A percentile compares a stretch with the other conserved stretches of the same genome.
phyloP scores from a whole-genome alignment of 2,329 filamentous ascomycete genomes.

The Alternaria triticina region DNA sequence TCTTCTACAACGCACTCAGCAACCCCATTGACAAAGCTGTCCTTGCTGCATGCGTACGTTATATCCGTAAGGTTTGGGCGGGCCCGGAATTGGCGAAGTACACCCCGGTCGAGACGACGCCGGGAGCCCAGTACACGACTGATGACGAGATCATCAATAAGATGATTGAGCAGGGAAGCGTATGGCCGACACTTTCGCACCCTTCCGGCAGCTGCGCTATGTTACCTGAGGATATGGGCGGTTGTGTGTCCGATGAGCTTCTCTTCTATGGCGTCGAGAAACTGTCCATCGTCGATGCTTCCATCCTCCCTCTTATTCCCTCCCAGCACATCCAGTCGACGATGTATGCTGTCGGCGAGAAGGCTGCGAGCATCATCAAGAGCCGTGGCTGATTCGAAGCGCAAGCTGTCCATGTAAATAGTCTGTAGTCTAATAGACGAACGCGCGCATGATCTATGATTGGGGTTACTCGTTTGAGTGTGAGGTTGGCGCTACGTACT shows the following conservation, averaged over 20 bases:
- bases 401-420: neutral
- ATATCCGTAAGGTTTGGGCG: constrained; percentile 42
- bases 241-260: constrained; percentile 35
- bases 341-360: constrained; percentile 44
- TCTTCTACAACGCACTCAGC: constrained; percentile 37
- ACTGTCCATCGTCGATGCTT: constrained; percentile 41
- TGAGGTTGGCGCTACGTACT: neutral
- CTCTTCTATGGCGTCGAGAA: constrained; percentile 38
- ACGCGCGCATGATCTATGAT: neutral
- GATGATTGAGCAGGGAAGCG: constrained; percentile 17
- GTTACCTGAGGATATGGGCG: constrained; percentile 42
- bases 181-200: constrained; percentile 34
- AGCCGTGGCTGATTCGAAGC: constrained; percentile 13
- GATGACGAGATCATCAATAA: constrained; percentile 36
- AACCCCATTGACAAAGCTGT: constrained; percentile 40
- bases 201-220: constrained; percentile 40
- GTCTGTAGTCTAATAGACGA: neutral
- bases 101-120: constrained; percentile 28
- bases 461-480: neutral
- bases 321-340: constrained; percentile 42
- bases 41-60: constrained; percentile 44
- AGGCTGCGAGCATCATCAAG: constrained; percentile 42
- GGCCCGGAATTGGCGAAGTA: constrained; percentile 33
- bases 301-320: constrained; percentile 41
- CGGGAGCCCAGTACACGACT: constrained; percentile 33